Percentiles rank a stretch among this genome's conserved stretches.
These are phyloP conservation scores for Marvania coccoides DNA, from an alignment of 139 green algal genomes.

Conservation along the genomic window DNA sequence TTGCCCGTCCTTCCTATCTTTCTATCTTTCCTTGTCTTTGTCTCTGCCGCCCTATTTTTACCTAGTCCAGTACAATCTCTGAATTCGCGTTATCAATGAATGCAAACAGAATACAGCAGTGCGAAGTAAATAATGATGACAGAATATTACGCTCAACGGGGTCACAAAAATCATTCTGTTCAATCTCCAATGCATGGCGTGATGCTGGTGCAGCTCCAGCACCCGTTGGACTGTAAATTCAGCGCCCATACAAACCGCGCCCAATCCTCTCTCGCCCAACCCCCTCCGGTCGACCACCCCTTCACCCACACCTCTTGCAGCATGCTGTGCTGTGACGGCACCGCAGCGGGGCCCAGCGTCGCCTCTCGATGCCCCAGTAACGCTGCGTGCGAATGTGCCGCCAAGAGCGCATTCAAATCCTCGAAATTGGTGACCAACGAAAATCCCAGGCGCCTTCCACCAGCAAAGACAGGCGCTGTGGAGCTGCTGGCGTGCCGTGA, in stretches of 20 bases:
- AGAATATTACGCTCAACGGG: too few species aligned
- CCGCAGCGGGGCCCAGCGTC: constrained; percentile 3
- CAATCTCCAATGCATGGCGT: too few species aligned
- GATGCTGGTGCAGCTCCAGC: constrained; percentile 16
- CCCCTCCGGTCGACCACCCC: background rate
- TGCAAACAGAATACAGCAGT: too few species aligned
- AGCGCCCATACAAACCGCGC: constrained; percentile 12
- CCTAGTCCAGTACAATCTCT: too few species aligned
- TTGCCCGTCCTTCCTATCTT: too few species aligned
- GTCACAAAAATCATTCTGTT: too few species aligned
- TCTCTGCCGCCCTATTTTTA: too few species aligned
- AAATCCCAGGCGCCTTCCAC: background rate
- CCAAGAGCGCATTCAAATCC: background rate
- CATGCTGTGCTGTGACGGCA: constrained; percentile 9
- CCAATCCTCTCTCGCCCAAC: background rate
- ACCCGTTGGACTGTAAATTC: constrained; percentile 4
- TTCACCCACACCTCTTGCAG: constrained; percentile 4
- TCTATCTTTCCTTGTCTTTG: too few species aligned
- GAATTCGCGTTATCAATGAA: too few species aligned
- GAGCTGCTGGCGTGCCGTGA: background rate
- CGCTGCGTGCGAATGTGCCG: background rate
- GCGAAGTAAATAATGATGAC: too few species aligned
- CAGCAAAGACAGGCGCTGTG: background rate
- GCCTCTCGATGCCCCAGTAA: background rate
- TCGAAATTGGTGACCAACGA: background rate